phyloP scores from a whole-genome alignment of 139 green algal species.

The Tetradesmus lagerheimii region DNA sequence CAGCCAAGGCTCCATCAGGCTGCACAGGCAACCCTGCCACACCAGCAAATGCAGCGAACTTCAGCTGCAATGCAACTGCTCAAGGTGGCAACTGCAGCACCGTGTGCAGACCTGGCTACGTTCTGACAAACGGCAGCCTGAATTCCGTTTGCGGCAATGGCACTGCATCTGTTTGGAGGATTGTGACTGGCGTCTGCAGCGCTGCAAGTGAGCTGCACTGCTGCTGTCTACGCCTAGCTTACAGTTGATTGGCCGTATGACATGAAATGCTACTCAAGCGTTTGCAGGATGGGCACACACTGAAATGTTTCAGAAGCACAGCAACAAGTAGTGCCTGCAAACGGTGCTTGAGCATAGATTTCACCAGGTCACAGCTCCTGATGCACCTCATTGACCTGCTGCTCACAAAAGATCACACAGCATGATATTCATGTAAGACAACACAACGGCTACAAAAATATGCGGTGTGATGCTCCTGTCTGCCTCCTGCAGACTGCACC shows the following conservation, averaged over 20 bases:
- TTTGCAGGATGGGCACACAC: no score
- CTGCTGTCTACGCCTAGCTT: not conserved
- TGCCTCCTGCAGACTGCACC: not conserved
- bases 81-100: not conserved
- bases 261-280: no score
- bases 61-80: not conserved
- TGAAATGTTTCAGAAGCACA: no score
- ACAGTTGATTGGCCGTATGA: no score
- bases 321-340: no score
- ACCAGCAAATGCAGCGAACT: not conserved
- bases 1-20: not conserved
- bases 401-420: no score
- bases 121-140: not conserved
- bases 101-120: not conserved
- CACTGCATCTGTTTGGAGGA: not conserved
- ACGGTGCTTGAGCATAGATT: no score
- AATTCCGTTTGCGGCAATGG: not conserved
- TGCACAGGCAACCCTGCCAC: not conserved
- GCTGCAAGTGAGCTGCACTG: not conserved
- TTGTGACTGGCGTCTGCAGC: not conserved
- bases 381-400: no score
- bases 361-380: no score
- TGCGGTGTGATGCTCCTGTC: no score
- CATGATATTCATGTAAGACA: not conserved
- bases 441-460: no score